A percentile compares a stretch with the other conserved stretches of the same genome.
Evolutionary conservation across 441 rosid species (phyloP).

Genomic region (Bruguiera hainesii): DNA sequence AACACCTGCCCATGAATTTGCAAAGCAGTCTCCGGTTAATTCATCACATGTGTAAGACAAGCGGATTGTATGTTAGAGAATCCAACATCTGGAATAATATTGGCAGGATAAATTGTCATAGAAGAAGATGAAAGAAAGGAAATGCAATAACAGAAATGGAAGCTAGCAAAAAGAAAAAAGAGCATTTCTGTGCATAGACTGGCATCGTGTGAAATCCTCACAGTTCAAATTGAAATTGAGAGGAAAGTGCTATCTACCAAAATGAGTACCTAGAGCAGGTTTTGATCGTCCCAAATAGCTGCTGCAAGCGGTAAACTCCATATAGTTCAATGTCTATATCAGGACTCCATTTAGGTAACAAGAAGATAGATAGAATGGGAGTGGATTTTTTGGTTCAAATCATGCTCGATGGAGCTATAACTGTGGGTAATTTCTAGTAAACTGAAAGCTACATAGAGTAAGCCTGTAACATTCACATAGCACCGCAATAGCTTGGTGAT

Average conservation of each 20-base stretch:
- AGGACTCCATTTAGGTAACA: too few species aligned
- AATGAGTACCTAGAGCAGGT: not conserved
- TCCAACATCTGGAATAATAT: not conserved
- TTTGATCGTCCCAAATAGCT: not conserved
- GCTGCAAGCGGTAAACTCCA: not conserved
- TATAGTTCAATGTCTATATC: too few species aligned
- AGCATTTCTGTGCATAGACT: too few species aligned
- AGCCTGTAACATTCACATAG: too few species aligned
- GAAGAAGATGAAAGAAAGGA: not conserved
- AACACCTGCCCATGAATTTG: conserved; percentile 31
- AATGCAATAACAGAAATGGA: too few species aligned
- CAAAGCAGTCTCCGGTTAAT: conserved; percentile 9
- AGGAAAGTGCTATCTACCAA: not conserved
- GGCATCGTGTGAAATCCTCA: not conserved
- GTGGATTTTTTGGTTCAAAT: too few species aligned
- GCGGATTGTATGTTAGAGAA: not conserved
- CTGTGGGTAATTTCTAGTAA: too few species aligned
- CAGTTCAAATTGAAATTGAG: not conserved
- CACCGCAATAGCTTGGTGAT: not conserved
- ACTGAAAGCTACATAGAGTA: too few species aligned
- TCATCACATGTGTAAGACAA: not conserved
- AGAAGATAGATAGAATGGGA: too few species aligned
- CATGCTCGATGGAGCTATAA: too few species aligned
- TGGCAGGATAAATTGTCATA: not conserved
- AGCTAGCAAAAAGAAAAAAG: too few species aligned